Percentiles rank a stretch among this genome's conserved stretches.
Evolutionary conservation across 1,139 yeast genomes (phyloP).

Genomic region (Fermentozyma sake): DNA sequence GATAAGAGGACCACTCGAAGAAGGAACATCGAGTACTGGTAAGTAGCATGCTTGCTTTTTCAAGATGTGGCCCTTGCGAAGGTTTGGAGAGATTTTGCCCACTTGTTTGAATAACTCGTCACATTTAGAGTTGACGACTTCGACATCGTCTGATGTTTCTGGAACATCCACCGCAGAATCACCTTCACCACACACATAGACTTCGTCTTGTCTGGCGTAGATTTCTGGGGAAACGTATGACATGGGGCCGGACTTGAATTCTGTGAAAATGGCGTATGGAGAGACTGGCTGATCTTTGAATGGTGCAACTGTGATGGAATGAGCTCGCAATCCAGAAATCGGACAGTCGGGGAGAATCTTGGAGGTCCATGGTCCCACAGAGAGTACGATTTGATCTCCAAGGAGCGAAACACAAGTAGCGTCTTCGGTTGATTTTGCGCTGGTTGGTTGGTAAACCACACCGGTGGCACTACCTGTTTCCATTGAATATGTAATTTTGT

Average conservation of each 20-base stretch:
- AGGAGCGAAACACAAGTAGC: conserved; percentile 19
- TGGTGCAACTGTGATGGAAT: conserved; percentile 88
- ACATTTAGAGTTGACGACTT: conserved; percentile 82
- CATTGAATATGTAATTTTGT: conserved; percentile 56
- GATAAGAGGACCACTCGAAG: conserved; percentile 87
- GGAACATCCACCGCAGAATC: conserved; percentile 89
- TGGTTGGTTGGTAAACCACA: conserved; percentile 57
- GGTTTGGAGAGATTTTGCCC: conserved; percentile 67
- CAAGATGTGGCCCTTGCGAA: conserved; percentile 70
- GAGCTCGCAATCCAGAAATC: conserved; percentile 87
- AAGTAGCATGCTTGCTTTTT: conserved; percentile 93
- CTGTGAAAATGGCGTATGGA: conserved; percentile 93
- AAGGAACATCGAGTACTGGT: conserved; percentile 90
- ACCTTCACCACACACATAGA: conserved; percentile 96
- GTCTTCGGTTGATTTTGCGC: conserved; percentile 11
- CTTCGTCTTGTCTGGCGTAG: conserved; percentile 93
- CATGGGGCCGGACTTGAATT: conserved; percentile 62
- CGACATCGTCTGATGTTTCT: conserved; percentile 90
- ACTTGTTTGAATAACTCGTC: conserved; percentile 83
- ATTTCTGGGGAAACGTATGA: conserved; percentile 85
- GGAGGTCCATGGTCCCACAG: conserved; percentile 97
- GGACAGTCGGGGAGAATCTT: conserved; percentile 88
- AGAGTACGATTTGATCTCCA: conserved; percentile 76
- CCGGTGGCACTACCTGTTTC: conserved; percentile 67
- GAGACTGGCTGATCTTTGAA: conserved; percentile 65